Evolutionary conservation across 163 green algal species (phyloP), one percentile per base, ranked within the genome.

Genomic region (Scenedesmus sp.): DNA sequence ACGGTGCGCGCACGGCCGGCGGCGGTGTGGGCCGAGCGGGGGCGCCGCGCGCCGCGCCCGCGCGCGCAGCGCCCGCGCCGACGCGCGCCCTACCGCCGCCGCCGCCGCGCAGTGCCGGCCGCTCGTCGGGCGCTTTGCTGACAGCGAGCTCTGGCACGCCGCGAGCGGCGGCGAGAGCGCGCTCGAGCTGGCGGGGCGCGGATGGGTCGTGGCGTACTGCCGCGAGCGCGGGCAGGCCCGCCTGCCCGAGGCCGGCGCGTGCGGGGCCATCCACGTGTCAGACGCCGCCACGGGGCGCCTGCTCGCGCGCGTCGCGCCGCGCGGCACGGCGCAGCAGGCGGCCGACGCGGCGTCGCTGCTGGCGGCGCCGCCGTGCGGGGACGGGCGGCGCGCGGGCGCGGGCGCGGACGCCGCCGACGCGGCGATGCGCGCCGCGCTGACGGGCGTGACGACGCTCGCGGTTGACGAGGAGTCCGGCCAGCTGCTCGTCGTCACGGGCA

Each of bases 71-170:
- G 54, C 53, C 17, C n/a, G 20, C 53, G 31, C 28, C 53, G 9
- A 31, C n/a, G 18, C 18, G 22, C 18, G 24, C 54, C n/a, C 26
- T 63, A 26, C 56, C 39, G 56, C 22, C 33, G 53, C 53, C 39
- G 56, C 56, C 39, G 29, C 57, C 33, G 17, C 17, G 1, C 57
- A 78, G 70, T 53, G 53, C 5, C 22, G 60, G 18, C 24, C n/a
- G n/a, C n/a, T 63, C 18, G 70, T 78, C 18, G 56, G 36, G 14
- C 24, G 1, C 20, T 78, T 78, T 78, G 70, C 70, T 0, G 70
- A 78, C 50, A 56, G 70, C 39, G 44, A 62, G 48, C 29, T 78
- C 33, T 78, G 34, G 39, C 70, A 78, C 57, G 56, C 70, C 26
- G 28, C 45, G 13, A 36, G 18, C 24, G 18, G 18, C 24, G 24